Evolutionary conservation across 768 basidiomycete species (phyloP), one percentile per base, ranked within the genome.

Genomic region (Mycena indigotica): DNA sequence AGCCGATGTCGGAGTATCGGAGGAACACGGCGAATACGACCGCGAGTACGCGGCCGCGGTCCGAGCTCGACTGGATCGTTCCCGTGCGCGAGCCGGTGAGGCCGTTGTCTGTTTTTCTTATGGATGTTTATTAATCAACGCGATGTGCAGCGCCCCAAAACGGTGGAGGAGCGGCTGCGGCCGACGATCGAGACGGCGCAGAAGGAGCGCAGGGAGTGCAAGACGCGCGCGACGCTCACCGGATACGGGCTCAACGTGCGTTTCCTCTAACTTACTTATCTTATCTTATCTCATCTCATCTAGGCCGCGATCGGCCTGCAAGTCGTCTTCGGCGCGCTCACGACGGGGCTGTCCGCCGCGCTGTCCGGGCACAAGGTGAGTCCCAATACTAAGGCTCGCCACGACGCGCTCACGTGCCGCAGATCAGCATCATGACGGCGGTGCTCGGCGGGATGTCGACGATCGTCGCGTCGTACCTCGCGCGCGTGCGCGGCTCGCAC

Each of bases 401-500:
- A 35, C 32, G 10, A n/a, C n/a, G n/a, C n/a, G n/a, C n/a, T n/a
- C n/a, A n/a, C n/a, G n/a, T n/a, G n/a, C n/a, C n/a, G n/a, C n/a
- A n/a, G n/a, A n/a, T n/a, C n/a, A n/a, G n/a, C n/a, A 58, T 81
- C 25, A 69, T 71, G 16, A 76, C 75, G 17, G 65, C 79, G 3
- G 41, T 79, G 28, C 70, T 82, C 30, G 80, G 74, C 28, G 88
- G 84, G n/a, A 55, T 87, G 12, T 70, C 88, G 3, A 91, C 89
- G 0, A 21, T 90, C 19, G 79, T 86, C 15, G 88, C 89, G 17
- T 86, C 88, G 2, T 91, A 87, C 69, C 77, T 91, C 24, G 89
- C 89, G 3, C 83, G 85, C 13, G 78, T 81, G 24, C 82, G 88
- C 25, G 87, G 88, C 12, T 84, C 87, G 0, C 81, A 82, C 32